Evolutionary conservation across 106 monocot genomes (phyloP).

Genomic region (Acorus calamus): DNA sequence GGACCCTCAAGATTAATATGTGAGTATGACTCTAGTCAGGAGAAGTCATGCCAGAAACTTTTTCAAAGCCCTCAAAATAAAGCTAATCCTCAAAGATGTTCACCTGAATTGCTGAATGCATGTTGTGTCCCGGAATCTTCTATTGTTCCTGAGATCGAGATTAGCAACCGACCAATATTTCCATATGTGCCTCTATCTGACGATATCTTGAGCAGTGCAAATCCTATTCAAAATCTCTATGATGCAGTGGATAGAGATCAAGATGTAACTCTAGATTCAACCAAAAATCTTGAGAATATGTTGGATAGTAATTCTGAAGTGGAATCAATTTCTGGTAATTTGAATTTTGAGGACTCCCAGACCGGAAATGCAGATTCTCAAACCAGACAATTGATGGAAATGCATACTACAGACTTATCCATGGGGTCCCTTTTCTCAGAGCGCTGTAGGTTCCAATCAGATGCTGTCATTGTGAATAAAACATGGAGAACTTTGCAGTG

Average conservation of each 20-base stretch:
- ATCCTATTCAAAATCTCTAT: constrained; percentile 1
- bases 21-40: no score
- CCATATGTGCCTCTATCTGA: constrained; percentile 1
- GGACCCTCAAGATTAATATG: no score
- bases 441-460: background rate
- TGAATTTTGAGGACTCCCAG: constrained; percentile 13
- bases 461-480: constrained; percentile 29
- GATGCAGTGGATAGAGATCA: constrained; percentile 3
- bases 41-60: no score
- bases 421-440: constrained; percentile 13
- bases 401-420: constrained; percentile 50
- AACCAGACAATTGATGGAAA: constrained; percentile 52
- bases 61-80: no score
- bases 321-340: constrained; percentile 49
- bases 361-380: constrained; percentile 15
- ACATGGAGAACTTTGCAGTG: constrained; percentile 59
- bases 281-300: constrained; percentile 11
- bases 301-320: constrained; percentile 11
- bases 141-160: constrained; percentile 23
- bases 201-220: constrained; percentile 2
- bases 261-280: constrained; percentile 9
- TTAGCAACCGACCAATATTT: constrained; percentile 7
- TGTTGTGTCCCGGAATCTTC: constrained; percentile 64
- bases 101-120: constrained; percentile 30
- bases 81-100: background rate